Base-by-base conservation (phyloP, 2,329 filamentous ascomycete species). In the Sporothrix inflata region DNA sequence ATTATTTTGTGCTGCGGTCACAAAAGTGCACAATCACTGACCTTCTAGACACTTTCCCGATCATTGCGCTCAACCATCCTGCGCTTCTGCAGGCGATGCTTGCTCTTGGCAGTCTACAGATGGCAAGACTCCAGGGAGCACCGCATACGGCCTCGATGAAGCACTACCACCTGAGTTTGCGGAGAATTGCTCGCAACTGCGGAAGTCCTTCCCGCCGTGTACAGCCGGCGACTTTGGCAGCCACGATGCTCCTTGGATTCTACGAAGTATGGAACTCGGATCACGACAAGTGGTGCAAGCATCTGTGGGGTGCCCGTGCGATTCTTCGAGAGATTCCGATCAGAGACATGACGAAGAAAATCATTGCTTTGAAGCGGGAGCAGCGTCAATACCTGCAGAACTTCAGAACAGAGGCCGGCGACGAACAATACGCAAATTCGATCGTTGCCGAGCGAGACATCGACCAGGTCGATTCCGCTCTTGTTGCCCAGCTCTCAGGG, bases 211-310 rank as follows among this genome's bases (percentile, higher is more conserved):
- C 85, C 61, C 89, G 90, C 76, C 89, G 94, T 70, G 89, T 90
- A 9, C 90, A 94, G 71, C 88, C 93, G 9, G 90, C 93, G 1
- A 98, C 94, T 0, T 84, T 98, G n/a, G 95, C 94, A 8, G 94
- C 94, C 1, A 94, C 93, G 0, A 84, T 98, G 47, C 84, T 98
- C 8, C 86, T 99, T 8, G 93, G 91, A 0, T 98, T 94, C 79
- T 98, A 97, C 78, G 96, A 98, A 80, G 93, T 98, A 21, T 96
- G 95, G 90, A 92, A 92, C 47, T 95, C 94, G 27, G 95, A 99
- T 76, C 95, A 98, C 77, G 90, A 92, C 71, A 97, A 97, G 80
- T 99, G 96, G 96, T 96, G 93, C 78, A 95, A 92, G 74, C 96
- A 98, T 81, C 84, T 98, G 49, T 89, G 93, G 65, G 96, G 96